phyloP scores from a whole-genome alignment of 768 basidiomycete genomes.

The Pleurotus pulmonarius region DNA sequence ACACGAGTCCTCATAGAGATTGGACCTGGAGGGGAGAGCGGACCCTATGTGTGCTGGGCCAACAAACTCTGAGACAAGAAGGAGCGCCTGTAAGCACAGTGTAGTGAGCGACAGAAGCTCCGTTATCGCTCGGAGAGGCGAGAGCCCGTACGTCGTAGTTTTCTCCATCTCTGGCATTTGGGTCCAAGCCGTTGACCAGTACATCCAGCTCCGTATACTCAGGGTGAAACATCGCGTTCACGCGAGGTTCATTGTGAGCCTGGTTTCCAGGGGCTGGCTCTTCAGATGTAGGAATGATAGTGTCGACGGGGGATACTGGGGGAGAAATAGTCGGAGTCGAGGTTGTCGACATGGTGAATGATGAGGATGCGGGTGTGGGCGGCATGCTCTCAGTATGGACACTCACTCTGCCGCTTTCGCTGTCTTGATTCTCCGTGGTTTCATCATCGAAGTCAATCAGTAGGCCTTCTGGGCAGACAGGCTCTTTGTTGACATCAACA shows the following conservation, averaged over 20 bases:
- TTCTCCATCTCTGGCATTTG: slow-evolving; percentile 39
- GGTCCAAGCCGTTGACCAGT: slow-evolving; percentile 53
- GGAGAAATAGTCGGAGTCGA: slow-evolving; percentile 6
- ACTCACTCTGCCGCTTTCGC: slow-evolving; percentile 11
- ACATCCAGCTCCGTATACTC: slow-evolving; percentile 63
- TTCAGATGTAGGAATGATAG: not conserved
- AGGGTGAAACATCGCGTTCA: slow-evolving; percentile 13
- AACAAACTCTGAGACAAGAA: slow-evolving; percentile 57
- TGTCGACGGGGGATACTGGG: not conserved
- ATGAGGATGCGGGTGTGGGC: too few relatives aligned
- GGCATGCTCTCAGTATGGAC: not conserved
- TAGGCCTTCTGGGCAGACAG: slow-evolving; percentile 42
- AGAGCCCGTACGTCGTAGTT: slow-evolving; percentile 62
- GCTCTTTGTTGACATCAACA: slow-evolving; percentile 11
- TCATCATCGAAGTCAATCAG: slow-evolving; percentile 54
- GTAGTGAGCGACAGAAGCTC: slow-evolving; percentile 10
- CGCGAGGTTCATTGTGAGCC: too few relatives aligned
- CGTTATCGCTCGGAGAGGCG: slow-evolving; percentile 14
- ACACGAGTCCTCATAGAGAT: slow-evolving; percentile 11
- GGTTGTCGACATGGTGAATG: too few relatives aligned
- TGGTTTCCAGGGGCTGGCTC: too few relatives aligned
- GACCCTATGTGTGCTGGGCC: slow-evolving; percentile 40
- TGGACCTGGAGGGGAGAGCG: slow-evolving; percentile 11
- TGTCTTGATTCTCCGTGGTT: slow-evolving; percentile 21
- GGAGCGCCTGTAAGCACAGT: slow-evolving; percentile 42